Evolutionary conservation across 768 basidiomycete genomes (phyloP), one percentile per base, ranked within the genome.

Genomic region (Hericium erinaceus): DNA sequence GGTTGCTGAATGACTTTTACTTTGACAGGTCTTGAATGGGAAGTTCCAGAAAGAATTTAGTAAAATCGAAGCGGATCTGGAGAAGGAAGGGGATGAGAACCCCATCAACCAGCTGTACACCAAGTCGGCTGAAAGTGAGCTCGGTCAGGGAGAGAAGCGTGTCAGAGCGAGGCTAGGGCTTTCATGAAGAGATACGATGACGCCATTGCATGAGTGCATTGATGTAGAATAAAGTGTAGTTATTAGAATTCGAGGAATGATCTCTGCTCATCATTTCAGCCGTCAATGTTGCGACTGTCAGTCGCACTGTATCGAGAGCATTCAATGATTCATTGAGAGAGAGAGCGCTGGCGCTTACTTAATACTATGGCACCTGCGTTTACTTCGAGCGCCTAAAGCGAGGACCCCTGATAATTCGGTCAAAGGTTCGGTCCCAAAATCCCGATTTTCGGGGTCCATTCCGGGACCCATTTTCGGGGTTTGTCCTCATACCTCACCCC

Each of bases 131-230:
- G 75, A 75, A 57, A 75, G 70, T 52, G 83, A 83, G 57, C 72
- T 84, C 24, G 78, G 73, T 2, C 75, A 82, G 64, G 82, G 80
- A 18, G 84, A 85, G 73, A 78, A 79, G 64, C 67, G 83, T 40
- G 83, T 84, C 40, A 73, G 81, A 38, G 73, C 71, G 50, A 72
- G 80, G 50, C 67, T 82, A 50, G 74, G 70, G 52, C 68, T 77
- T 8, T 60, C 77, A 53, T 71, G 70, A 60, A 39, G 22, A 28
- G 22, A 26, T n/a, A 51, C 26, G 10, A 12, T 6, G 15, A 51
- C 11, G 24, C 49, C 33, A 6, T 10, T 6, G 33, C 33, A 33
- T 33, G 33, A 15, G 44, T 46, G 15, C n/a, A 46, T 46, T n/a
- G 15, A 46, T 46, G 44, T 46, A 18, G 44, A 9, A 46, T n/a